Evolutionary conservation across 192 early-diverging fungal genomes (phyloP).

Genomic region (Obelidium mucronatum): DNA sequence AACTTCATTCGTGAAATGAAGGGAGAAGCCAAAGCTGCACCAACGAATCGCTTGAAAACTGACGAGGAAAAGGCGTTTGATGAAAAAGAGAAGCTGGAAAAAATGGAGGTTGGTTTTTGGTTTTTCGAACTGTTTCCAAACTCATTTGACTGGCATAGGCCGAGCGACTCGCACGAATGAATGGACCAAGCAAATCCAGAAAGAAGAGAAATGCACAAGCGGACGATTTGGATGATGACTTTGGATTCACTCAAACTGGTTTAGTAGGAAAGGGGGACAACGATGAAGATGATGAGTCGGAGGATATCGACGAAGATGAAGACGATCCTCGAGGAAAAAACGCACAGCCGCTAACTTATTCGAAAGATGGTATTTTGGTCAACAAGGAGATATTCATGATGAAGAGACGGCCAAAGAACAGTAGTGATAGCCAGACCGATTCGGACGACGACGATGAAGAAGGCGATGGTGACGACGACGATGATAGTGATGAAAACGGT

Average conservation of each 20-base stretch:
- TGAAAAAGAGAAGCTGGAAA: constrained; percentile 84
- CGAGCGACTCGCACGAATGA: constrained; percentile 79
- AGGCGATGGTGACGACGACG: constrained; percentile 46
- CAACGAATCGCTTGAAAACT: constrained; percentile 91
- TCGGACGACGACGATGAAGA: constrained; percentile 48
- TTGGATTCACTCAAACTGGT: not conserved
- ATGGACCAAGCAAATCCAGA: constrained; percentile 64
- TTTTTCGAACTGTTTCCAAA: not conserved
- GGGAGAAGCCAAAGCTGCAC: constrained; percentile 82
- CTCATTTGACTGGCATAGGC: not conserved
- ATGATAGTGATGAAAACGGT: constrained; percentile 60
- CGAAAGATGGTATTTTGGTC: constrained; percentile 54
- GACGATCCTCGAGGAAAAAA: constrained; percentile 41
- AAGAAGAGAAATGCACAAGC: constrained; percentile 52
- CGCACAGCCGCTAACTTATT: constrained; percentile 55
- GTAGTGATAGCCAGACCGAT: constrained; percentile 58
- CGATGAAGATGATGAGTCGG: not conserved
- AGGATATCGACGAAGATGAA: constrained; percentile 36
- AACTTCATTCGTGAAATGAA: constrained; percentile 80
- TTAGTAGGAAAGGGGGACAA: not conserved
- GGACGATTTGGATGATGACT: constrained; percentile 60
- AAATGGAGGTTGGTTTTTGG: constrained; percentile 70
- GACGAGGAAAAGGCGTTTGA: constrained; percentile 92
- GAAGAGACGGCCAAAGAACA: constrained; percentile 34
- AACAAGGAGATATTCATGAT: constrained; percentile 61